Percentiles rank a stretch among this genome's conserved stretches.
These are phyloP conservation scores for Phialophora expanda DNA, from an alignment of 2,329 filamentous ascomycete genomes.

Conservation along the genomic window DNA sequence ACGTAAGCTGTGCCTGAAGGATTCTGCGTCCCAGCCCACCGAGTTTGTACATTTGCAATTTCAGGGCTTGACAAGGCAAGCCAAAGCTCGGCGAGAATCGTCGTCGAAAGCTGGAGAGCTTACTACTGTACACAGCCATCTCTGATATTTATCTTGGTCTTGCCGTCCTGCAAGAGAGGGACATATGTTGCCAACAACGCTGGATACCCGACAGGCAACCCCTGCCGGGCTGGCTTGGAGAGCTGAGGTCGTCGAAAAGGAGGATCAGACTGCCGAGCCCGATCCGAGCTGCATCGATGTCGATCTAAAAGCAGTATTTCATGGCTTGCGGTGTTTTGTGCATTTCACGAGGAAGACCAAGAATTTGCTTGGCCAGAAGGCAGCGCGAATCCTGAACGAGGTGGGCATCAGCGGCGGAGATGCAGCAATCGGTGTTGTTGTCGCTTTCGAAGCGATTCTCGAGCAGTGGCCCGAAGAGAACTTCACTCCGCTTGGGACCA, in stretches of 20 bases:
- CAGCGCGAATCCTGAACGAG: background rate
- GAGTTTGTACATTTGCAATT: too few species aligned
- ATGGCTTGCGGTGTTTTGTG: conserved; percentile 46
- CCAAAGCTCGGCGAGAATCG: background rate
- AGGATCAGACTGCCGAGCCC: conserved; percentile 41
- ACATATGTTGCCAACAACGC: conserved; percentile 57
- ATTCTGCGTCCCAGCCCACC: background rate
- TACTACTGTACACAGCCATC: too few species aligned
- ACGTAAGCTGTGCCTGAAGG: background rate
- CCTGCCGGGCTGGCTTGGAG: background rate
- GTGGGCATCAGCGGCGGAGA: background rate
- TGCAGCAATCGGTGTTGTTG: conserved; percentile 3
- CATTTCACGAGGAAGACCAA: conserved; percentile 44
- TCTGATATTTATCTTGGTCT: background rate
- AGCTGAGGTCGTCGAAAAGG: background rate
- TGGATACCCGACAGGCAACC: conserved; percentile 51
- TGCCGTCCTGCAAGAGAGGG: background rate
- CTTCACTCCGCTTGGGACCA: conserved; percentile 46
- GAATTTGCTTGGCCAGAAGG: conserved; percentile 1
- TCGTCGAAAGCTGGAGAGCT: background rate
- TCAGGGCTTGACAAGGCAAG: background rate
- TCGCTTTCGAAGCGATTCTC: conserved; percentile 37
- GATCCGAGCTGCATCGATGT: conserved; percentile 44
- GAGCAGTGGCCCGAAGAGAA: conserved; percentile 42
- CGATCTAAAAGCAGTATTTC: conserved; percentile 44